Conservation (phyloP, 345 rosid genomes). For the Melaleuca alternifolia region DNA sequence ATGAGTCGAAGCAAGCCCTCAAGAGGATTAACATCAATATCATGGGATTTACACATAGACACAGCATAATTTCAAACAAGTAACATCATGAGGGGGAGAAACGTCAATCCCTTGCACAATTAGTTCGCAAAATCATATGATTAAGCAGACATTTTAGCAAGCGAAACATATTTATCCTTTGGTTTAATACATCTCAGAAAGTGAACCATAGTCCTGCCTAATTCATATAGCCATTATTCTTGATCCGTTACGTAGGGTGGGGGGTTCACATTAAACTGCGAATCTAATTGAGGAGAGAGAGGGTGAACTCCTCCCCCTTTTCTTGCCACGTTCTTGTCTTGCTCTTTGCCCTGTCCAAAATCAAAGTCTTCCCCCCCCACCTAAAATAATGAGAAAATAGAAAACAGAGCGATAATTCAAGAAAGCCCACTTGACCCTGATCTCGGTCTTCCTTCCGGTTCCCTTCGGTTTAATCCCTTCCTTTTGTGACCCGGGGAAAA, state of each 20-base stretch:
- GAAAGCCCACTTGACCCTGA: background rate
- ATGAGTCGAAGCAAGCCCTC: background rate
- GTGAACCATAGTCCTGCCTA: background rate
- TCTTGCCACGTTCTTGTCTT: background rate
- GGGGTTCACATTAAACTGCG: background rate
- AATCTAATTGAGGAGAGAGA: background rate
- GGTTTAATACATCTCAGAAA: too few species aligned
- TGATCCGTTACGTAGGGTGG: too few species aligned
- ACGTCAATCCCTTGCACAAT: background rate
- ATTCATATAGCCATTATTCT: too few species aligned
- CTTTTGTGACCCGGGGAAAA: background rate
- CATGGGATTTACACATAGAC: background rate
- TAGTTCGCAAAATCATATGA: background rate
- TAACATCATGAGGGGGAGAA: background rate
- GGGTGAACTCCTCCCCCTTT: background rate
- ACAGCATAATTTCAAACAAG: background rate
- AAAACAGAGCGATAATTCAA: background rate
- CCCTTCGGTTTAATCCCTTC: background rate
- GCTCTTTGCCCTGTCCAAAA: background rate
- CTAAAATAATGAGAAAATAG: background rate
- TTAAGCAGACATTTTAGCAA: background rate
- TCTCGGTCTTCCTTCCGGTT: background rate
- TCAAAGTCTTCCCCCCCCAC: background rate
- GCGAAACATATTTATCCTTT: too few species aligned
- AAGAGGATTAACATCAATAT: background rate